phyloP scores from a whole-genome alignment of 2,329 filamentous ascomycete species.

The Claviceps sp. region DNA sequence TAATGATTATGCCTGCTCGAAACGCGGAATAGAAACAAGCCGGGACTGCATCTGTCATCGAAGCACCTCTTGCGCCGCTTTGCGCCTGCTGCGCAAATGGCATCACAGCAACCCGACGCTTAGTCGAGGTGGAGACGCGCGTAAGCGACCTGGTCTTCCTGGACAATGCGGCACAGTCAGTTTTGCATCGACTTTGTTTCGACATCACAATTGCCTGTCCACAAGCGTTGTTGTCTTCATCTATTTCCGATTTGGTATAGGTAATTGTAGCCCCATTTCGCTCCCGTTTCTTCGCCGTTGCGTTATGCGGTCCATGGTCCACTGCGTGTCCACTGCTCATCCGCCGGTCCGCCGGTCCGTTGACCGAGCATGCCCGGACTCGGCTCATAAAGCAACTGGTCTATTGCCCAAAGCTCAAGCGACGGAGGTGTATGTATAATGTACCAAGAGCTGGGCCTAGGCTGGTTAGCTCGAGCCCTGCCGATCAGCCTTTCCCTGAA shows the following conservation, averaged over 20 bases:
- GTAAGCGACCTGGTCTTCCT: background rate
- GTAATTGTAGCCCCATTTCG: background rate
- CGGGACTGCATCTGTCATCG: background rate
- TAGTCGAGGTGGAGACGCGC: too few relatives aligned
- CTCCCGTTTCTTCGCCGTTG: background rate
- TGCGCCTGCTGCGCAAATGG: background rate
- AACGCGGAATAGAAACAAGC: slow-evolving; percentile 1
- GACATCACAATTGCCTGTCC: background rate
- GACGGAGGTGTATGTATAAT: background rate
- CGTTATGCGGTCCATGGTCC: background rate
- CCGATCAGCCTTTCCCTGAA: background rate
- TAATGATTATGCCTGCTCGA: too few relatives aligned
- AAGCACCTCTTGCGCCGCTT: background rate
- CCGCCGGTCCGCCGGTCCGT: too few relatives aligned
- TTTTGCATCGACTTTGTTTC: background rate
- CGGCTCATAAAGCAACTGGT: too few relatives aligned
- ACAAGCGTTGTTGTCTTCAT: background rate
- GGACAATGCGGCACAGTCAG: background rate
- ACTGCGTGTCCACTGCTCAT: background rate
- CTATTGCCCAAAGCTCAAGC: background rate
- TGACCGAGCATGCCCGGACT: too few relatives aligned
- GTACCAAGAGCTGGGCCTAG: too few relatives aligned
- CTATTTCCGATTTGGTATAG: background rate
- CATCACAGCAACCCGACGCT: background rate
- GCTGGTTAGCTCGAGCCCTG: background rate